phyloP scores from a whole-genome alignment of 2,329 filamentous ascomycete species.

The Pseudopithomyces chartarum region DNA sequence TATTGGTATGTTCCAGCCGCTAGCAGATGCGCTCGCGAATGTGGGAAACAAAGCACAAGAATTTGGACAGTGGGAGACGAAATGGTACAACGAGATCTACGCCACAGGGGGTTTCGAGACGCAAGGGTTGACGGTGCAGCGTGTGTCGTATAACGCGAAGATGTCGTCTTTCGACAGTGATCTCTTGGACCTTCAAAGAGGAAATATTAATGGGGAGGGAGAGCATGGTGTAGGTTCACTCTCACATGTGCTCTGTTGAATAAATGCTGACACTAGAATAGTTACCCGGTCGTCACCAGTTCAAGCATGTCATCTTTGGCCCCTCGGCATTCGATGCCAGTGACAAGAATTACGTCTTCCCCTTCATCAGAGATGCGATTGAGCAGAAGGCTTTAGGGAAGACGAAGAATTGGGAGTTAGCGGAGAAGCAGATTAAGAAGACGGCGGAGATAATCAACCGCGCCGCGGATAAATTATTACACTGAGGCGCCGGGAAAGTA shows the following conservation, averaged over 20 bases:
- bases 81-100: slow-evolving; percentile 76
- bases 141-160: slow-evolving; percentile 77
- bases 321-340: slow-evolving; percentile 69
- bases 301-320: slow-evolving; percentile 89
- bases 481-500: background rate
- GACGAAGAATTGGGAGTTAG: slow-evolving; percentile 65
- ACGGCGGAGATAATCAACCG: slow-evolving; percentile 69
- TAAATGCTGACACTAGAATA: slow-evolving; percentile 19
- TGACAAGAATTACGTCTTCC: slow-evolving; percentile 63
- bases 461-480: slow-evolving; percentile 59
- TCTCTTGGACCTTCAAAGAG: slow-evolving; percentile 75
- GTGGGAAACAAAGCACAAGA: slow-evolving; percentile 64
- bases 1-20: slow-evolving; percentile 60
- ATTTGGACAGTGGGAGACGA: slow-evolving; percentile 77
- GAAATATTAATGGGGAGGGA: slow-evolving; percentile 44
- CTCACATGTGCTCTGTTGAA: background rate
- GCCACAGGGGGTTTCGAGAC: slow-evolving; percentile 77
- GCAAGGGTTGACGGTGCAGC: slow-evolving; percentile 66
- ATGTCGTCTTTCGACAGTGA: slow-evolving; percentile 83
- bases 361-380: slow-evolving; percentile 82
- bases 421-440: slow-evolving; percentile 71
- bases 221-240: slow-evolving; percentile 65
- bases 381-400: slow-evolving; percentile 54
- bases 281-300: slow-evolving; percentile 85
- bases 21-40: slow-evolving; percentile 66